Evolutionary conservation across 805 yeast species (phyloP).

Genomic region (Torulaspora delbrueckii): DNA sequence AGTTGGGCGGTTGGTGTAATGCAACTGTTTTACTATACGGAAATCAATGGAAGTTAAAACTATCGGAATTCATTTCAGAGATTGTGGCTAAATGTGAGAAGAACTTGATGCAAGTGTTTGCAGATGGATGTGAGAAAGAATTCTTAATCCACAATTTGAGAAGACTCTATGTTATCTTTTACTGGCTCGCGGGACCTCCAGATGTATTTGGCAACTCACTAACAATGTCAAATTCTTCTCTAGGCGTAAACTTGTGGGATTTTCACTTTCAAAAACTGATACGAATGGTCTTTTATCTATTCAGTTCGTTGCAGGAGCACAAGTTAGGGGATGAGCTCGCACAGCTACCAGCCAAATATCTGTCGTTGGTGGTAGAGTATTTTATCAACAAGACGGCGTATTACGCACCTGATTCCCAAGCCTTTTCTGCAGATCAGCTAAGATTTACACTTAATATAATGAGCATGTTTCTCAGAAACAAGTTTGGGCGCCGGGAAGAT

Average conservation of each 20-base stretch:
- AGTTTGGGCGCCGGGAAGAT: constrained; percentile 5
- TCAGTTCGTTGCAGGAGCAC: constrained; percentile 16
- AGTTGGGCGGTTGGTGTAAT: constrained; percentile 27
- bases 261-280: constrained; percentile 25
- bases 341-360: constrained; percentile 16
- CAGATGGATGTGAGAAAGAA: constrained; percentile 10
- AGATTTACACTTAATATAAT: constrained; percentile 18
- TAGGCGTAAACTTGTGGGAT: constrained; percentile 24
- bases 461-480: constrained; percentile 14
- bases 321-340: constrained; percentile 3
- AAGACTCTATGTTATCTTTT: constrained; percentile 20
- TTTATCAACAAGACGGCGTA: constrained; percentile 9
- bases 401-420: not conserved
- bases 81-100: constrained; percentile 17
- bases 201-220: constrained; percentile 16
- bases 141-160: constrained; percentile 12
- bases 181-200: constrained; percentile 21
- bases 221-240: constrained; percentile 16
- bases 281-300: constrained; percentile 25
- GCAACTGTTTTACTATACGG: constrained; percentile 15
- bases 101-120: constrained; percentile 15
- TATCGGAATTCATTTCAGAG: constrained; percentile 11
- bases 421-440: constrained; percentile 16
- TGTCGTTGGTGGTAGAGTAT: constrained; percentile 18
- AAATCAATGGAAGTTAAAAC: constrained; percentile 5